Percentiles rank a stretch among this genome's conserved stretches.
Evolutionary conservation across 2,329 filamentous ascomycete genomes (phyloP).

Genomic region (Dryadomyces quercus-mongolicae): DNA sequence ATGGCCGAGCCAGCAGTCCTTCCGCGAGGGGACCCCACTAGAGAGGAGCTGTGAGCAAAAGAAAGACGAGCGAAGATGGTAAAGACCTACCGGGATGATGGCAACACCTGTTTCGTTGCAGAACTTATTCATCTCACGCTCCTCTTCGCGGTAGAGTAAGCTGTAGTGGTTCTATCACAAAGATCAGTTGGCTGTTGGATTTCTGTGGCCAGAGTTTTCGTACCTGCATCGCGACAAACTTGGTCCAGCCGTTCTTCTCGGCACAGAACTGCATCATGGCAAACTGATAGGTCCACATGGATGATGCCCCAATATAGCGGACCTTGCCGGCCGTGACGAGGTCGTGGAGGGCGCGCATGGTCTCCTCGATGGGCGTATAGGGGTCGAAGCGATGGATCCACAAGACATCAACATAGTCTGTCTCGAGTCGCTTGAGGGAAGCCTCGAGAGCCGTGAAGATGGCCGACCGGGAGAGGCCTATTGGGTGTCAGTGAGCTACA

Average conservation of each 20-base stretch:
- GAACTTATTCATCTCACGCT: constrained; percentile 31
- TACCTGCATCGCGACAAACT: constrained; percentile 47
- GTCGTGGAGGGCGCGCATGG: constrained; percentile 51
- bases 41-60: background rate
- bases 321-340: constrained; percentile 46
- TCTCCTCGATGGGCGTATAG: constrained; percentile 42
- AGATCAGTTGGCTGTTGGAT: too few relatives aligned
- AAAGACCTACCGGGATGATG: constrained; percentile 18
- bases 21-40: constrained; percentile 26
- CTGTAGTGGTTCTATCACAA: constrained; percentile 36
- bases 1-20: constrained; percentile 23
- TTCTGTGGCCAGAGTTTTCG: background rate
- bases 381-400: constrained; percentile 51
- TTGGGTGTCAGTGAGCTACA: background rate
- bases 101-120: constrained; percentile 28
- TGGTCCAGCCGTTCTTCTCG: constrained; percentile 44
- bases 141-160: constrained; percentile 51
- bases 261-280: constrained; percentile 43
- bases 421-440: constrained; percentile 22
- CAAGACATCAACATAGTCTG: constrained; percentile 34
- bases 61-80: too few relatives aligned
- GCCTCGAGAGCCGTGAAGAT: constrained; percentile 28
- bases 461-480: constrained; percentile 22
- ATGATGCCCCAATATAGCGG: constrained; percentile 37
- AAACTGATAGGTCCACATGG: constrained; percentile 42